Percentiles rank a stretch among this genome's conserved stretches.
Evolutionary conservation across 2,329 filamentous ascomycete species (phyloP).

Genomic region (Botrytis elliptica): DNA sequence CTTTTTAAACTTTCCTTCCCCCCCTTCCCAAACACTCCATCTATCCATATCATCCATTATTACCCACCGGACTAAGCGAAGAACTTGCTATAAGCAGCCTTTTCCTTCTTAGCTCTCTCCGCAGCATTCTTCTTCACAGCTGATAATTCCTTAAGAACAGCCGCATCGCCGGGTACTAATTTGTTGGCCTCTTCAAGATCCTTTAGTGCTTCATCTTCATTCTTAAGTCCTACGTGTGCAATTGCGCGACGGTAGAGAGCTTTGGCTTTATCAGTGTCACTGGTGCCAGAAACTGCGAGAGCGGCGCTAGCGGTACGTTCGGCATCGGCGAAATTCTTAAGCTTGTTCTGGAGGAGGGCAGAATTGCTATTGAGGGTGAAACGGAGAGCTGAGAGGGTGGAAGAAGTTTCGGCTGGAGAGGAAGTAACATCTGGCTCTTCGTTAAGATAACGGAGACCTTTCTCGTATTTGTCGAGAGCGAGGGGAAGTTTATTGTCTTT

Average conservation of each 20-base stretch:
- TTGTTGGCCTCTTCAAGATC: conserved; percentile 74
- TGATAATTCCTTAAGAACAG: conserved; percentile 71
- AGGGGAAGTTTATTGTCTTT: conserved; percentile 69
- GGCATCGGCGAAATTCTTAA: conserved; percentile 68
- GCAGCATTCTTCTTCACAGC: conserved; percentile 74
- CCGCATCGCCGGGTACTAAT: conserved; percentile 72
- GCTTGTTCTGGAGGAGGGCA: conserved; percentile 81
- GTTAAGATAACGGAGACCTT: conserved; percentile 84
- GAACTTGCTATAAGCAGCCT: conserved; percentile 89
- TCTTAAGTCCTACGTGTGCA: conserved; percentile 73
- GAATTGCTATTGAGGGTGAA: conserved; percentile 88
- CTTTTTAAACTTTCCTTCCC: background rate
- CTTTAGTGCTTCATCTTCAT: conserved; percentile 76
- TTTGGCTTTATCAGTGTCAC: conserved; percentile 82
- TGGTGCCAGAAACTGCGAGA: conserved; percentile 62
- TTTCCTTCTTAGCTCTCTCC: conserved; percentile 80
- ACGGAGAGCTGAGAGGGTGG: conserved; percentile 69
- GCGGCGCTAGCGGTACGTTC: conserved; percentile 70
- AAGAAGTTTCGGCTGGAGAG: conserved; percentile 66
- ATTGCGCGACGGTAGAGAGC: conserved; percentile 79
- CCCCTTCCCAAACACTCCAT: background rate
- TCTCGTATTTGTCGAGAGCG: conserved; percentile 89
- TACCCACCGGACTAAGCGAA: conserved; percentile 50
- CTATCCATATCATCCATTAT: background rate
- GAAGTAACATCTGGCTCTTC: conserved; percentile 75